A percentile compares a stretch with the other conserved stretches of the same genome.
These are phyloP conservation scores for Danielozyma ontarioensis DNA, from an alignment of 805 yeast species.

Conservation along the genomic window DNA sequence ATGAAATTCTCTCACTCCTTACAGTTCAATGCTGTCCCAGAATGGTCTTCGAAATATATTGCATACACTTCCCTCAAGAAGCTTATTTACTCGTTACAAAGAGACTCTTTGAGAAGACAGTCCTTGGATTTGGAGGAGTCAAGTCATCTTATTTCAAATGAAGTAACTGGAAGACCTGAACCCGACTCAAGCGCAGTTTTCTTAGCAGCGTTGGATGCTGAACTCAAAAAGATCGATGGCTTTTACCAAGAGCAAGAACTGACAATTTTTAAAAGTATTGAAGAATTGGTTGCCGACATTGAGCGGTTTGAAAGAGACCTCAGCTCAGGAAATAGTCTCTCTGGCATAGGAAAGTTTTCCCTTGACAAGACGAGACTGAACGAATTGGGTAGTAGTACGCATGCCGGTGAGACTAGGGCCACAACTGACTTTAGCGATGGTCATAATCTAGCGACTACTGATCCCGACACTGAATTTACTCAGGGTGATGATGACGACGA, in stretches of 20 bases:
- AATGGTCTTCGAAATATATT: conserved; percentile 90
- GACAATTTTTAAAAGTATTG: conserved; percentile 48
- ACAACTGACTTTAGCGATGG: conserved; percentile 9
- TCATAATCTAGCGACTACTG: conserved; percentile 15
- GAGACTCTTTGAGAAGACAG: conserved; percentile 40
- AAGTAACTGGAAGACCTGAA: conserved; percentile 10
- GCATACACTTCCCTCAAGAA: conserved; percentile 86
- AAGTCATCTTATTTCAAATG: conserved; percentile 24
- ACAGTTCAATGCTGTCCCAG: conserved; percentile 97
- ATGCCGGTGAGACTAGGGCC: neutral
- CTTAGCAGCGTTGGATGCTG: conserved; percentile 67
- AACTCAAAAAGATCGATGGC: conserved; percentile 66
- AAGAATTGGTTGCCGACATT: conserved; percentile 56
- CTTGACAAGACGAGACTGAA: conserved; percentile 2
- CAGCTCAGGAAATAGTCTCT: conserved; percentile 1
- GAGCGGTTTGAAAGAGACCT: conserved; percentile 46
- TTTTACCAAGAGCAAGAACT: conserved; percentile 69
- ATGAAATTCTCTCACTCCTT: conserved; percentile 96
- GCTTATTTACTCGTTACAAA: conserved; percentile 75
- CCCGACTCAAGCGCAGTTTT: conserved; percentile 58
- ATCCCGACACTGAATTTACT: conserved; percentile 32
- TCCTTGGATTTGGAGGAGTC: conserved; percentile 23
- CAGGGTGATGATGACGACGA: conserved; percentile 20
- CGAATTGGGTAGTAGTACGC: conserved; percentile 1
- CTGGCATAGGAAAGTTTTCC: conserved; percentile 1